phyloP scores from a whole-genome alignment of 768 basidiomycete species.

The Naganishia kalamii region DNA sequence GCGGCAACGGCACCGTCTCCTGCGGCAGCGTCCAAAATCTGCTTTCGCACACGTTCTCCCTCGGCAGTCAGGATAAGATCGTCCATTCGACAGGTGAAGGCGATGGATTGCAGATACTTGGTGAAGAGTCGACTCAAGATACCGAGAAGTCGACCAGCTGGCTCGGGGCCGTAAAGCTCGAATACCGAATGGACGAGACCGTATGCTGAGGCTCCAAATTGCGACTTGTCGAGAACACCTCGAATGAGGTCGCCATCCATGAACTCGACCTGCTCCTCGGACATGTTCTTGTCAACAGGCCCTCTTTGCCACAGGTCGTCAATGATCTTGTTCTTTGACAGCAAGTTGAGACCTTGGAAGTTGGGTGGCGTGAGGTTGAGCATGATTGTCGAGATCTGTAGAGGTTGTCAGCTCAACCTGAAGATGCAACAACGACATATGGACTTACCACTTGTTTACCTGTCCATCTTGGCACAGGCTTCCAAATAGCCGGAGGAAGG shows the following conservation, averaged over 20 bases:
- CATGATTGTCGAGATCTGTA: constrained; percentile 77
- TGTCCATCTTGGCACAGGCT: constrained; percentile 85
- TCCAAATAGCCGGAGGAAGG: constrained; percentile 86
- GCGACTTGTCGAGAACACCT: constrained; percentile 92
- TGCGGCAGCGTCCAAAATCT: constrained; percentile 61
- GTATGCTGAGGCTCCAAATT: constrained; percentile 91
- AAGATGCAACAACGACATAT: background rate
- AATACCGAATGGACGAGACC: constrained; percentile 96
- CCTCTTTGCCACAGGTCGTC: constrained; percentile 64
- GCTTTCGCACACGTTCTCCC: constrained; percentile 64
- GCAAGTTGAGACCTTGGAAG: constrained; percentile 73
- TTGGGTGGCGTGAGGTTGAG: constrained; percentile 79
- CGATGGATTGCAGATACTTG: constrained; percentile 91
- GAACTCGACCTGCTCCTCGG: constrained; percentile 75
- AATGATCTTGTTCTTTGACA: constrained; percentile 81
- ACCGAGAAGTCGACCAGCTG: constrained; percentile 84
- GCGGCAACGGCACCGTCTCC: constrained; percentile 79
- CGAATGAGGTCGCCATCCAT: constrained; percentile 88
- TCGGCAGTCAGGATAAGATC: constrained; percentile 81
- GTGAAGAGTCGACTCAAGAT: constrained; percentile 91
- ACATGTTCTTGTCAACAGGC: constrained; percentile 58
- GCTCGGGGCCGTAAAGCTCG: constrained; percentile 84
- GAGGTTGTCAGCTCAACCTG: constrained; percentile 38
- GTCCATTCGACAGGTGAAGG: constrained; percentile 98
- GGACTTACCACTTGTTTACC: constrained; percentile 86